Evolutionary conservation across 1,284 basidiomycete species (phyloP), one percentile per base, ranked within the genome.

Genomic region (Melampsora americana): DNA sequence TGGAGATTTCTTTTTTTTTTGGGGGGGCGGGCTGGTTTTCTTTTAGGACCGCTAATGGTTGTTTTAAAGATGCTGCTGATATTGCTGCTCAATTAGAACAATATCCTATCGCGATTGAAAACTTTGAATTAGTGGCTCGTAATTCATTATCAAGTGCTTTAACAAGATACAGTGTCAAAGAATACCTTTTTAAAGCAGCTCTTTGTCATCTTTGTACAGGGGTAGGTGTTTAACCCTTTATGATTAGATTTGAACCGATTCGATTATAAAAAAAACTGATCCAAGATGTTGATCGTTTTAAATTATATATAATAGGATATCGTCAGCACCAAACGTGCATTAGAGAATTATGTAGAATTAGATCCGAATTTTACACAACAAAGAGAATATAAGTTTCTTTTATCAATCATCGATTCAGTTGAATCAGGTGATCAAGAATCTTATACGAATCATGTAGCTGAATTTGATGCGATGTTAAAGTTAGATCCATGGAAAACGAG

Each of bases 161-260:
- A 80, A 99, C 96, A n/a, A 93, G 93, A 84, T 99, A 97, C 85
- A 94, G 92, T 79, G 95, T 98, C 80, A 99, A 98, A 85, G 95
- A 99, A 81, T 97, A 96, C 83, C 98, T 93, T 90, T 86, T 99
- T 61, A 88, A 90, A 80, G 88, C 94, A 1, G 89, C 89, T 44
- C 85, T 99, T 32, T 99, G 95, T 82, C 92, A 92, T 53, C 86
- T 98, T 73, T 95, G 94, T 23, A 90, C 92, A 86, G 88, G 87
- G 78, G 94, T 95, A 84, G 80, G 89, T 85, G 0, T 14, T 11
- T 5, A 39, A 28, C 11, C 20, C 7, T 23, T 42, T 20, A 26
- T n/a, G n/a, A n/a, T n/a, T n/a, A n/a, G n/a, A n/a, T n/a, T n/a
- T n/a, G n/a, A n/a, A n/a, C n/a, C n/a, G n/a, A n/a, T n/a, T n/a